Evolutionary conservation across 371 early-diverging fungal species (phyloP).

Genomic region (Choanephora cucurbitarum): DNA sequence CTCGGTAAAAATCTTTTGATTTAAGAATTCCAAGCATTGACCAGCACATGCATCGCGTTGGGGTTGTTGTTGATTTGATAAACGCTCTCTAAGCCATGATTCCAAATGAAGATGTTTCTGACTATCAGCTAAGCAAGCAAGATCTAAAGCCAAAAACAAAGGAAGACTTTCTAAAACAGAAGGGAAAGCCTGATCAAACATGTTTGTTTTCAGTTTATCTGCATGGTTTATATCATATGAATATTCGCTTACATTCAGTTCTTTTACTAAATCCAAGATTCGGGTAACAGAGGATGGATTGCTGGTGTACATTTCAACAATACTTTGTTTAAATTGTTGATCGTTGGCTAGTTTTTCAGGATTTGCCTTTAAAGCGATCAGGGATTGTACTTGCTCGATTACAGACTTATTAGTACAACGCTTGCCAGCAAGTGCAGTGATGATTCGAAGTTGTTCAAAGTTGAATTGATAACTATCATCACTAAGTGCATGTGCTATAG

Average conservation of each 20-base stretch:
- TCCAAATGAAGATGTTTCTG: slow-evolving; percentile 79
- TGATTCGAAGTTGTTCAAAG: slow-evolving; percentile 17
- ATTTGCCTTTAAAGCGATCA: slow-evolving; percentile 5
- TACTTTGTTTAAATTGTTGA: slow-evolving; percentile 37
- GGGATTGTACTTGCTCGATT: slow-evolving; percentile 15
- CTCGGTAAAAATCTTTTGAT: slow-evolving; percentile 61
- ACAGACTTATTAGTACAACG: slow-evolving; percentile 17
- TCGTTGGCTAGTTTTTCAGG: slow-evolving; percentile 1
- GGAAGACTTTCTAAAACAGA: slow-evolving; percentile 72
- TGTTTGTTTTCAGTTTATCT: no score
- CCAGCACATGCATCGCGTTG: slow-evolving; percentile 68
- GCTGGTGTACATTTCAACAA: slow-evolving; percentile 71
- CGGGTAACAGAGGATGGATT: slow-evolving; percentile 69
- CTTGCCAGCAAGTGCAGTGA: slow-evolving; percentile 13
- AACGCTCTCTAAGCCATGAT: slow-evolving; percentile 79
- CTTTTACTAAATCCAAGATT: slow-evolving; percentile 81
- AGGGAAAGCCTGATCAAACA: slow-evolving; percentile 57
- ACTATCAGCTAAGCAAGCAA: slow-evolving; percentile 78
- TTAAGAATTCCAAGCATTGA: slow-evolving; percentile 76
- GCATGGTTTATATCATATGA: no score
- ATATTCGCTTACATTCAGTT: slow-evolving; percentile 61
- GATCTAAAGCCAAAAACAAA: slow-evolving; percentile 72
- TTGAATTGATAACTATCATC: slow-evolving; percentile 17
- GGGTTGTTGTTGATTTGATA: slow-evolving; percentile 31
- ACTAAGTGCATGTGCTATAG: slow-evolving; percentile 10